Percentiles rank a stretch among this genome's conserved stretches.
Evolutionary conservation across 371 early-diverging fungal genomes (phyloP).

Genomic region (Nematocida sp.): DNA sequence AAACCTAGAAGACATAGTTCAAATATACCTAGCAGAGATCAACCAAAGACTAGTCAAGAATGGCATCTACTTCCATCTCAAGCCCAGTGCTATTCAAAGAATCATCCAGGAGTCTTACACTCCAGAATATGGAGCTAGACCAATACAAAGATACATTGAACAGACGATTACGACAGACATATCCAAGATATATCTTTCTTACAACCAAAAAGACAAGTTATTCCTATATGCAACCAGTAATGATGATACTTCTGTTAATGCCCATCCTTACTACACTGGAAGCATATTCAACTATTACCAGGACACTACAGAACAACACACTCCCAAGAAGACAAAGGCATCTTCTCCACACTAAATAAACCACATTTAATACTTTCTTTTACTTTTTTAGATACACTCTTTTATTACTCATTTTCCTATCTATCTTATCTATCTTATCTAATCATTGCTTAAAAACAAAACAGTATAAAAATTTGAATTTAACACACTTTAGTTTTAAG

Average conservation of each 20-base stretch:
- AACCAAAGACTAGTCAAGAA: constrained; percentile 69
- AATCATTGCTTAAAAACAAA: too few relatives aligned
- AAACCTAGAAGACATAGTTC: constrained; percentile 67
- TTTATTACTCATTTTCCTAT: too few relatives aligned
- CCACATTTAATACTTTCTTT: too few relatives aligned
- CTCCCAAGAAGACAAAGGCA: too few relatives aligned
- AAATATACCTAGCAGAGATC: constrained; percentile 68
- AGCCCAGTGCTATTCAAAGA: constrained; percentile 66
- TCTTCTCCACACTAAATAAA: too few relatives aligned
- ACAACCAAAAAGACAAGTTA: background rate
- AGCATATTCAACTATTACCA: background rate
- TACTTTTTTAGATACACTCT: too few relatives aligned
- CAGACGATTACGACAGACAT: constrained; percentile 70
- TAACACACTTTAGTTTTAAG: too few relatives aligned
- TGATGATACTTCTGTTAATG: background rate
- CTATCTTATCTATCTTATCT: too few relatives aligned
- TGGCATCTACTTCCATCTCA: constrained; percentile 67
- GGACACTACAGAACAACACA: too few relatives aligned
- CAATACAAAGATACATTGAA: constrained; percentile 71
- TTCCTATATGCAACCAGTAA: background rate
- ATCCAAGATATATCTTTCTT: constrained; percentile 65
- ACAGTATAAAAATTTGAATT: too few relatives aligned
- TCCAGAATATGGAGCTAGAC: constrained; percentile 73
- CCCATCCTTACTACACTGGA: background rate
- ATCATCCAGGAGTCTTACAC: constrained; percentile 69